Evolutionary conservation across 441 rosid genomes (phyloP).

Genomic region (Lepidium campestre): DNA sequence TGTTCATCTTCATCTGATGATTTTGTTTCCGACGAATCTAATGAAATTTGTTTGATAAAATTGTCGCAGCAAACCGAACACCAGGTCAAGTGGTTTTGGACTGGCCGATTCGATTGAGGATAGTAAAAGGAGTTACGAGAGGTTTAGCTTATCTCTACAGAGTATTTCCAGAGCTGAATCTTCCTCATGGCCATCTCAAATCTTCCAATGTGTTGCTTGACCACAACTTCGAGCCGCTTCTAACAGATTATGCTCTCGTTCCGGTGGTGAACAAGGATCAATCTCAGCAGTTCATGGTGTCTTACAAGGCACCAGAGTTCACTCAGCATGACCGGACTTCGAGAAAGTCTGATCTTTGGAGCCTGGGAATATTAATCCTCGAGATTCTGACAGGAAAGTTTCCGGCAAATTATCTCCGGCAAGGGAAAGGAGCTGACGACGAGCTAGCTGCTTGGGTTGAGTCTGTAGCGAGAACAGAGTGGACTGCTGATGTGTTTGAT

Average conservation of each 20-base stretch:
- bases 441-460: conserved; percentile 80
- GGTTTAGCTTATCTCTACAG: conserved; percentile 62
- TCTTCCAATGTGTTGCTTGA: conserved; percentile 80
- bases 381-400: conserved; percentile 78
- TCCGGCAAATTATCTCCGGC: conserved; percentile 62
- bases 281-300: conserved; percentile 63
- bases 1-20: background rate
- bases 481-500: conserved; percentile 87
- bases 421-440: conserved; percentile 46
- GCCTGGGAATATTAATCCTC: conserved; percentile 71
- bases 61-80: conserved; percentile 39
- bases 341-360: conserved; percentile 79
- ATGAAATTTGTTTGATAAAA: background rate
- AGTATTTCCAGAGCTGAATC: conserved; percentile 40
- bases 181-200: conserved; percentile 83
- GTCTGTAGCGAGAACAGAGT: conserved; percentile 69
- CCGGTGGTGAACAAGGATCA: conserved; percentile 61
- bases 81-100: conserved; percentile 45
- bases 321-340: conserved; percentile 38
- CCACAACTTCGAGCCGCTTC: conserved; percentile 41
- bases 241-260: conserved; percentile 57
- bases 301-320: conserved; percentile 81
- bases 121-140: conserved; percentile 69
- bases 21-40: background rate
- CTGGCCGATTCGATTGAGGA: conserved; percentile 71